phyloP scores from a whole-genome alignment of 2,329 filamentous ascomycete genomes.

The Thyridium curvatum region DNA sequence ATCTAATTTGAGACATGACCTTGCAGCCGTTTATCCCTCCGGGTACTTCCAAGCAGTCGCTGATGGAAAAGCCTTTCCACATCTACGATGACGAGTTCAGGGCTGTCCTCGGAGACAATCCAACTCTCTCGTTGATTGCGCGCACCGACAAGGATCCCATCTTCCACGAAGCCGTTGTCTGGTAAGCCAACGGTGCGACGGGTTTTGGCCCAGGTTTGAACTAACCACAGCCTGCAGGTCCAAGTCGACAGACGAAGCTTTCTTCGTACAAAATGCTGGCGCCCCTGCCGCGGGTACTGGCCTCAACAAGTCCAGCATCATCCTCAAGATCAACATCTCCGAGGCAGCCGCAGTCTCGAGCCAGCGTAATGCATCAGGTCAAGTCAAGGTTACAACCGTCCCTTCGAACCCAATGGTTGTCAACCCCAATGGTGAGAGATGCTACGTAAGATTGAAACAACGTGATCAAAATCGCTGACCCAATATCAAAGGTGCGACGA shows the following conservation, averaged over 20 bases:
- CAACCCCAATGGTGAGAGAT: conserved; percentile 40
- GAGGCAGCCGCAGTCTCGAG: conserved; percentile 33
- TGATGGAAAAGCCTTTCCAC: conserved; percentile 35
- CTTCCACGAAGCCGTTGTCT: conserved; percentile 51
- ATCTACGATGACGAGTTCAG: conserved; percentile 46
- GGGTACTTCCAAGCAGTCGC: conserved; percentile 28
- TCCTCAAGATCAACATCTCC: conserved; percentile 41
- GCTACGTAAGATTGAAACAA: no score
- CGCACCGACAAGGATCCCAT: conserved; percentile 35
- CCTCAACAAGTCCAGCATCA: conserved; percentile 41
- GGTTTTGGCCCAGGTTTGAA: not conserved
- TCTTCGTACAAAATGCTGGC: conserved; percentile 48
- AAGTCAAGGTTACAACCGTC: conserved; percentile 35
- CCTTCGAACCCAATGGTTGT: conserved; percentile 34
- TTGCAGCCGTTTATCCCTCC: conserved; percentile 37
- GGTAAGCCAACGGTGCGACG: conserved; percentile 21
- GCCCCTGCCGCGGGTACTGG: conserved; percentile 39
- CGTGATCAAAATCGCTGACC: no score
- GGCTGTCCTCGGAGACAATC: conserved; percentile 39
- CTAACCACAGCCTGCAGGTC: conserved; percentile 17
- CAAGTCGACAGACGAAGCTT: conserved; percentile 41
- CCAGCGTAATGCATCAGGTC: conserved; percentile 26
- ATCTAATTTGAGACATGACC: not conserved
- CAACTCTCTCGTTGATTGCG: conserved; percentile 43
- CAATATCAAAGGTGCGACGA: conserved; percentile 34